These are phyloP conservation scores for Pseudogymnoascus sp. DNA, from an alignment of 2,329 filamentous ascomycete species.

Conservation along the genomic window DNA sequence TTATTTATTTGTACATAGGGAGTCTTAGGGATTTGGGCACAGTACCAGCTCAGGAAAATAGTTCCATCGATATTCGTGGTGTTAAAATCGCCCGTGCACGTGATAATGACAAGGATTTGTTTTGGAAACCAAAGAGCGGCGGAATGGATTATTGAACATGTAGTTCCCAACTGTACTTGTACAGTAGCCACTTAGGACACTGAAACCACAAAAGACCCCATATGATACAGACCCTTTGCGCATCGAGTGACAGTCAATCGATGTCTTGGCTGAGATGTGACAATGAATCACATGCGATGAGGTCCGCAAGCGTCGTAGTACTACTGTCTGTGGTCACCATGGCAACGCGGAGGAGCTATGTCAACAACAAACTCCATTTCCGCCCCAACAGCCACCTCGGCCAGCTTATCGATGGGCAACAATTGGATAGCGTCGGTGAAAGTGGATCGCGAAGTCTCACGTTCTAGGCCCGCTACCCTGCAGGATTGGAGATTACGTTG, in stretches of 20 bases:
- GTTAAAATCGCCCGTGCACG: not conserved
- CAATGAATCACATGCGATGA: not conserved
- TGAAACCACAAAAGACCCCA: not conserved
- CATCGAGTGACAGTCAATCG: not conserved
- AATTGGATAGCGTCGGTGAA: not conserved
- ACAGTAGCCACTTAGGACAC: not conserved
- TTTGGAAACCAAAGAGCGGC: not conserved
- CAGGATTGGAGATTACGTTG: not conserved
- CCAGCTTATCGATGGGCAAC: not conserved
- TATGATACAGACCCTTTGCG: not conserved
- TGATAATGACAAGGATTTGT: not conserved
- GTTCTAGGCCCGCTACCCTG: not conserved
- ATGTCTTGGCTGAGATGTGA: not conserved
- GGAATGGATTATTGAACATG: not conserved
- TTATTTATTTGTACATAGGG: conserved; percentile 7
- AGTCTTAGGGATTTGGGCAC: not conserved
- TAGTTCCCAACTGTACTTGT: not conserved
- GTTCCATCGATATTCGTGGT: not conserved
- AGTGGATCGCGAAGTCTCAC: not conserved
- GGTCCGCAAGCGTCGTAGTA: not conserved
- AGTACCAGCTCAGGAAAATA: not conserved
- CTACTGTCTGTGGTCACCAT: not conserved
- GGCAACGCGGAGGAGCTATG: not conserved
- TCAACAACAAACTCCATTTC: conserved; percentile 6
- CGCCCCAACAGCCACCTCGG: not conserved